Evolutionary conservation across 169 alveolate species (phyloP).

Genomic region (Plasmodium inui): DNA sequence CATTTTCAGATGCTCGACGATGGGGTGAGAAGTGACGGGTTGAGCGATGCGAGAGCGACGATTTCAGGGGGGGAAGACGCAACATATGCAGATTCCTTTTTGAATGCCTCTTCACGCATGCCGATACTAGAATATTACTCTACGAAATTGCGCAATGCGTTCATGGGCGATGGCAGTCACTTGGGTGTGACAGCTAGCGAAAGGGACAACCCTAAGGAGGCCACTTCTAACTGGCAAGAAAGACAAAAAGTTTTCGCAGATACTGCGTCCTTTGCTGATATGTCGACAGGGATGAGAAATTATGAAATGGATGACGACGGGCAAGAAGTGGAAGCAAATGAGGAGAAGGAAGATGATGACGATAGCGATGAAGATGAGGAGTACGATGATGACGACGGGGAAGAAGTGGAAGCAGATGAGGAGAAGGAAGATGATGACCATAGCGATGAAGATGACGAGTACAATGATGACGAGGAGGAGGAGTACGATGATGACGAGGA

Average conservation of each 20-base stretch:
- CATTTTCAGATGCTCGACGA: background rate
- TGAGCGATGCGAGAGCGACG: background rate
- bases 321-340: background rate
- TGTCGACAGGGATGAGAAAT: background rate
- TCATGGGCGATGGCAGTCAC: background rate
- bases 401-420: background rate
- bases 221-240: background rate
- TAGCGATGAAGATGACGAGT: background rate
- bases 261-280: conserved; percentile 8
- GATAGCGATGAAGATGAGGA: conserved; percentile 5
- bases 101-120: background rate
- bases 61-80: background rate
- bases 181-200: background rate
- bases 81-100: conserved; percentile 4
- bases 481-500: conserved; percentile 1
- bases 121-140: background rate
- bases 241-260: background rate
- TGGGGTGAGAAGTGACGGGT: background rate
- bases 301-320: conserved; percentile 14
- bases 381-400: background rate
- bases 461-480: background rate
- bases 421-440: background rate
- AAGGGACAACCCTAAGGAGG: background rate
- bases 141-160: background rate
- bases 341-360: background rate